Evolutionary conservation across 2,329 filamentous ascomycete genomes (phyloP).

Genomic region (Didymella segeticola): DNA sequence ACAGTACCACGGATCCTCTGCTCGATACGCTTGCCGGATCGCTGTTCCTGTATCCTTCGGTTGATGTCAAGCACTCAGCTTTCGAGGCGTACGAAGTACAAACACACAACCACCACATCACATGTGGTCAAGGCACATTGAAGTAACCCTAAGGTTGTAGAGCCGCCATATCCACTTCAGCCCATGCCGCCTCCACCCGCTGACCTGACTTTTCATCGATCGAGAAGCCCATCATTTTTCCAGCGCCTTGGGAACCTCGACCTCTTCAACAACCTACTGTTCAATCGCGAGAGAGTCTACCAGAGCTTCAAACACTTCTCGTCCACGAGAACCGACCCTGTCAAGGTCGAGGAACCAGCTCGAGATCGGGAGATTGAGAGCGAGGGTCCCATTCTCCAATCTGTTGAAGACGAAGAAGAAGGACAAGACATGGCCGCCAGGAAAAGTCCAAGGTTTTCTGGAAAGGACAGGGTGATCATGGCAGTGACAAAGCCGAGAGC

Average conservation of each 20-base stretch:
- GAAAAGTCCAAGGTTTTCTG: background rate
- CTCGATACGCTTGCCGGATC: too few species aligned
- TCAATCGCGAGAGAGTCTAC: slow-evolving; percentile 12
- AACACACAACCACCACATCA: too few species aligned
- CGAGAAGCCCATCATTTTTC: background rate
- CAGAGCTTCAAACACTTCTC: background rate
- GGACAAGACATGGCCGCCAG: background rate
- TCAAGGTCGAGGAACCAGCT: background rate
- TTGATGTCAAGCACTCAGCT: too few species aligned
- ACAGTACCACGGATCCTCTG: too few species aligned
- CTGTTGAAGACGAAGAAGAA: background rate
- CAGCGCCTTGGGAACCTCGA: background rate
- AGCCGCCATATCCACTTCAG: too few species aligned
- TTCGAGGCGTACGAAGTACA: too few species aligned
- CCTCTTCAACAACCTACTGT: slow-evolving; percentile 13
- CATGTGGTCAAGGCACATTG: too few species aligned
- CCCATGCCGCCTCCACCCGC: too few species aligned
- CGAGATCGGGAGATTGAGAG: too few species aligned
- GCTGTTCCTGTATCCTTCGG: too few species aligned
- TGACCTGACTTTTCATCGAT: background rate
- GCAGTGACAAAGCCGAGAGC: background rate
- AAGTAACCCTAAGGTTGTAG: too few species aligned
- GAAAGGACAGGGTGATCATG: background rate
- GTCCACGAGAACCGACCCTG: background rate
- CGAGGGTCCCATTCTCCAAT: background rate